phyloP scores from a whole-genome alignment of 2,329 filamentous ascomycete genomes.

The Colletotrichum noveboracense region DNA sequence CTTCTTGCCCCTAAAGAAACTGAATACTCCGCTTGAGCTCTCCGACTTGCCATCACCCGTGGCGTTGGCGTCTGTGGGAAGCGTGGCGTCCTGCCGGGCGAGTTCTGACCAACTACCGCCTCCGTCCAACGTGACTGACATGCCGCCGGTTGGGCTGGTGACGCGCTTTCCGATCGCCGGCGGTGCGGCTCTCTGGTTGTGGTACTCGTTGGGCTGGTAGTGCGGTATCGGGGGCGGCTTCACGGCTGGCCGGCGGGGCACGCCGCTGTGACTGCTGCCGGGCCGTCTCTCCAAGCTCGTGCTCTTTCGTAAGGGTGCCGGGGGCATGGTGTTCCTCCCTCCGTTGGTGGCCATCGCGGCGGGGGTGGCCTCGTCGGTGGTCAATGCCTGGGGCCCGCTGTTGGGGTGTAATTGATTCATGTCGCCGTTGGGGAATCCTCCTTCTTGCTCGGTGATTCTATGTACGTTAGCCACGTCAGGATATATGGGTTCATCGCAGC shows the following conservation, averaged over 20 bases:
- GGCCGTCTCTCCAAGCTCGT: conserved; percentile 14
- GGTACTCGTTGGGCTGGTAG: conserved; percentile 51
- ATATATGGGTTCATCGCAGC: not conserved
- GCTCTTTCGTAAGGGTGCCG: conserved; percentile 13
- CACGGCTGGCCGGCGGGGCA: conserved; percentile 1
- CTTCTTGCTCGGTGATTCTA: conserved; percentile 19
- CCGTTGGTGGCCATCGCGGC: conserved; percentile 35
- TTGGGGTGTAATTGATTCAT: not conserved
- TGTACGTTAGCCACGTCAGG: conserved; percentile 6
- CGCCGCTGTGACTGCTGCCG: conserved; percentile 24
- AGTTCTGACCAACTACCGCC: conserved; percentile 91
- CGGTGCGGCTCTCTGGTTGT: conserved; percentile 30
- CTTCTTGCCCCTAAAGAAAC: conserved; percentile 88
- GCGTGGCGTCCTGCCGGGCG: conserved; percentile 80
- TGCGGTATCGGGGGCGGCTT: conserved; percentile 44
- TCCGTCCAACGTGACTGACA: conserved; percentile 90
- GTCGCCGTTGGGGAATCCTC: conserved; percentile 13
- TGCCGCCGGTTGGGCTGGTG: conserved; percentile 79
- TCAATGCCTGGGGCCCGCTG: conserved; percentile 50
- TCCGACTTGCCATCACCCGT: conserved; percentile 56
- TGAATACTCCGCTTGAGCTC: conserved; percentile 82
- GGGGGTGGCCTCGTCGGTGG: conserved; percentile 54
- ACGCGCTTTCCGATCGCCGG: conserved; percentile 70
- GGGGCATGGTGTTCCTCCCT: conserved; percentile 18
- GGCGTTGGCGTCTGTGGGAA: conserved; percentile 69